Percentiles rank a stretch among this genome's conserved stretches.
Evolutionary conservation across 2,329 filamentous ascomycete species (phyloP).

Genomic region (Parafenestella ontariensis): DNA sequence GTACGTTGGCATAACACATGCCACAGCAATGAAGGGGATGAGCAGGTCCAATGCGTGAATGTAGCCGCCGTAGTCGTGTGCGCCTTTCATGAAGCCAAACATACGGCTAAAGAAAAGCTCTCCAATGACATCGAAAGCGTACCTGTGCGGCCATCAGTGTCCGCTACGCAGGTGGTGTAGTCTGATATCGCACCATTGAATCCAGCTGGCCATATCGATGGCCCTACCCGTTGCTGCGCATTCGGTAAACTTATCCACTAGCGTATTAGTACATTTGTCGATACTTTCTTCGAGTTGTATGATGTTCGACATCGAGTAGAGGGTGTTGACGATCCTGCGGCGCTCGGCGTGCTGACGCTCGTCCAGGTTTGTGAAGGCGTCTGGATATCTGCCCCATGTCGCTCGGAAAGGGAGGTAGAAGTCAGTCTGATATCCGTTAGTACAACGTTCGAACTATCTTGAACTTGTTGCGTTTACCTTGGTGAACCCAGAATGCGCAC

Average conservation of each 20-base stretch:
- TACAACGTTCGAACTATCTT: not conserved
- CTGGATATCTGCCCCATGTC: slow-evolving; percentile 4
- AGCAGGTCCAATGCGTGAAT: not conserved
- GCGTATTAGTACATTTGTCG: not conserved
- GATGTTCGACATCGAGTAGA: slow-evolving; percentile 13
- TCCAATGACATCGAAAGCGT: slow-evolving; percentile 12
- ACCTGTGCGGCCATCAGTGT: slow-evolving; percentile 2
- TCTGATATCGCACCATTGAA: not conserved
- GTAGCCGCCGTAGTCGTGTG: not conserved
- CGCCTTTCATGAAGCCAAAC: slow-evolving; percentile 3
- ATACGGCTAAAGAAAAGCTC: slow-evolving; percentile 12
- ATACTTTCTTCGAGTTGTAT: slow-evolving; percentile 1
- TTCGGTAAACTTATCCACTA: not conserved
- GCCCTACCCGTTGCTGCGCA: not conserved
- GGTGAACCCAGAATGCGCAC: not conserved
- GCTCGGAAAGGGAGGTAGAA: slow-evolving; percentile 9
- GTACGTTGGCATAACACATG: not conserved
- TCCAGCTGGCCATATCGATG: not conserved
- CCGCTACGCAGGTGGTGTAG: not conserved
- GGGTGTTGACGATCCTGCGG: slow-evolving; percentile 7
- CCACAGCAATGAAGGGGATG: not conserved
- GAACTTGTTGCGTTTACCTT: not conserved
- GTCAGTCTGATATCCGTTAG: slow-evolving; percentile 1
- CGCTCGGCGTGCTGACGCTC: slow-evolving; percentile 5
- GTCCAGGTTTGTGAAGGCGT: slow-evolving; percentile 7